Evolutionary conservation across 768 basidiomycete genomes (phyloP).

Genomic region (Naganishia vaughanmartiniae): DNA sequence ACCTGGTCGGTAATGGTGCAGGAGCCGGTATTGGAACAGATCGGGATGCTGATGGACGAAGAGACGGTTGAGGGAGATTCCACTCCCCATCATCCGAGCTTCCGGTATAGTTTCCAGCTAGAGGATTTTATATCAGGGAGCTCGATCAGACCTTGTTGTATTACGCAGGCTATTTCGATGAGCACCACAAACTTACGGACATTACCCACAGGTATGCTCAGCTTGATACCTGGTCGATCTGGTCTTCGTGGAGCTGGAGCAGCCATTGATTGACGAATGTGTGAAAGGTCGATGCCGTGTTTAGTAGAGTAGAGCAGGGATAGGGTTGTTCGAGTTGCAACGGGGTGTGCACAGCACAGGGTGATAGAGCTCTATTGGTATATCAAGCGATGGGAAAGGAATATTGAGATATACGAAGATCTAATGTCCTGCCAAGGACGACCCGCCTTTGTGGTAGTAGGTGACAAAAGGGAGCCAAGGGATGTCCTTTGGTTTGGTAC

Average conservation of each 20-base stretch:
- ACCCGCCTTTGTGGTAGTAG: no score
- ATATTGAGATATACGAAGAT: no score
- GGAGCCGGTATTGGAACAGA: constrained; percentile 5
- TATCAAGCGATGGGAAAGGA: no score
- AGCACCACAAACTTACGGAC: constrained; percentile 45
- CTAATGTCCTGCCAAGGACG: no score
- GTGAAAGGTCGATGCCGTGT: not conserved
- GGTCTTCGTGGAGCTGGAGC: constrained; percentile 25
- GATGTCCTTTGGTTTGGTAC: no score
- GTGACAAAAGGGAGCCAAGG: no score
- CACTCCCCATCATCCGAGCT: not conserved
- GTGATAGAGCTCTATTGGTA: no score
- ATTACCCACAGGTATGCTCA: constrained; percentile 50
- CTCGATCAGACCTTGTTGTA: constrained; percentile 41
- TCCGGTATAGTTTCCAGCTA: constrained; percentile 35
- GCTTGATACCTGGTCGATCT: constrained; percentile 30
- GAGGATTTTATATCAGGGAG: constrained; percentile 33
- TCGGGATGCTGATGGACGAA: constrained; percentile 12
- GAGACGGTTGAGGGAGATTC: constrained; percentile 24
- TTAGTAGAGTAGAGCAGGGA: no score
- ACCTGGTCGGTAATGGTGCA: not conserved
- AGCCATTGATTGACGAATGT: constrained; percentile 6
- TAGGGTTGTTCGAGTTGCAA: no score
- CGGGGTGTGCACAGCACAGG: no score
- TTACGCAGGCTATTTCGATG: not conserved